Evolutionary conservation across 2,329 filamentous ascomycete species (phyloP), one percentile per base, ranked within the genome.

Genomic region (Neonectria hederae): DNA sequence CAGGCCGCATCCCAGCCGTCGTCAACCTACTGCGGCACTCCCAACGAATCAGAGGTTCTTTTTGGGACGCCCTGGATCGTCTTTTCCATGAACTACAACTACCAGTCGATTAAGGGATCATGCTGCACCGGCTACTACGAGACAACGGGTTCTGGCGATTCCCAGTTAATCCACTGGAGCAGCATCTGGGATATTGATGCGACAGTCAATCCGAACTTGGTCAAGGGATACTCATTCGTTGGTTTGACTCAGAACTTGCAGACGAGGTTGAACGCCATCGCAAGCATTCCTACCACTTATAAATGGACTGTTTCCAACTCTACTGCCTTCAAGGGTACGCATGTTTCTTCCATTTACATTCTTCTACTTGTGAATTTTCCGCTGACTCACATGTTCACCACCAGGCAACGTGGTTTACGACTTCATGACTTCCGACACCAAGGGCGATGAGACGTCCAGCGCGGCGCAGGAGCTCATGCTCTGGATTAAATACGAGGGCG

Each of bases 11-110:
- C 58, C 5, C 51, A 65, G 19, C 64, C 65, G 5, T 30, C 58
- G 2, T 60, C 59, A 19, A 69, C 51, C 13, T 62, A 40, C 19
- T 69, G 66, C 30, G 66, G 66, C 19, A 45, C 65, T 7, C 66
- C 66, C 0, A 69, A 69, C 19, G 55, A 66, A 13, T 69, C 53
- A 4, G 55, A 69, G 43, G 52, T 69, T 5, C 62, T 69, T 11
- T 30, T 42, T 10, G 66, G 59, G 7, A 65, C 62, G 6, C 66
- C 66, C 0, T 69, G 66, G 66, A 67, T 69, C 43, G 59, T 69
- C 13, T 69, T 65, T 38, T 69, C 66, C 9, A 69, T 69, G 66
- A 69, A 69, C 51, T 69, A 69, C 54, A 69, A 69, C 22, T 69
- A 69, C 17, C 53, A 67, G 19, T 40, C 59, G 3, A 69, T 69